phyloP scores from a whole-genome alignment of 2,329 filamentous ascomycete species.

The Pseudogymnoascus sp. region DNA sequence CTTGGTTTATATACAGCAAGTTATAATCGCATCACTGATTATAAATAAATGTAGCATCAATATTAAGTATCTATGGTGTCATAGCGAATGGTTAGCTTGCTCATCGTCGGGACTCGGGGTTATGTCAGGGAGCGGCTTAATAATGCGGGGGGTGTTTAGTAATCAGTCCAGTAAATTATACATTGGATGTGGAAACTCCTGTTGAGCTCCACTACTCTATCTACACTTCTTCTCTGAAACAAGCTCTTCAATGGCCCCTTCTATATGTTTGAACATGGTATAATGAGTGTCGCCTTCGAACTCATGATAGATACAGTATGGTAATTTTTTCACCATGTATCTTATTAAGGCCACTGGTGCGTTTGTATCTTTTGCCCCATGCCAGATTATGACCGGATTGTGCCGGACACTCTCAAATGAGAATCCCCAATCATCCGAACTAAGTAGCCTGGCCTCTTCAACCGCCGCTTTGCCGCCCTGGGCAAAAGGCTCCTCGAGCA shows the following conservation, averaged over 20 bases:
- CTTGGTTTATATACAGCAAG: neutral
- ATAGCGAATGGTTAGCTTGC: neutral
- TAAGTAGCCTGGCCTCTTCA: neutral
- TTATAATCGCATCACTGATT: neutral
- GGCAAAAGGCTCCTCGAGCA: neutral
- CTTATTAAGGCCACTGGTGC: slow-evolving; percentile 10
- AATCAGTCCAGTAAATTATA: neutral
- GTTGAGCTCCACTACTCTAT: neutral
- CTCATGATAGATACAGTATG: neutral
- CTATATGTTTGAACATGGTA: neutral
- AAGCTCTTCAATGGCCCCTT: neutral
- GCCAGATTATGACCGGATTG: slow-evolving; percentile 14
- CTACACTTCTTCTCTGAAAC: neutral
- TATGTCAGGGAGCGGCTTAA: neutral
- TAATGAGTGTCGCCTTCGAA: neutral
- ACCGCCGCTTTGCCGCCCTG: neutral
- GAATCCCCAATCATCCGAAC: slow-evolving; percentile 15
- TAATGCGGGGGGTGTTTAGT: neutral
- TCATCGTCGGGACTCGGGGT: neutral
- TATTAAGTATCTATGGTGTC: slow-evolving; percentile 6
- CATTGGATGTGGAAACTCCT: neutral
- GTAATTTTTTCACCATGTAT: neutral
- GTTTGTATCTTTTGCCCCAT: slow-evolving; percentile 16
- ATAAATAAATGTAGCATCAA: slow-evolving; percentile 1
- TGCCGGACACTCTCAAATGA: slow-evolving; percentile 14